A percentile compares a stretch with the other conserved stretches of the same genome.
Evolutionary conservation across 148 eudicot species (phyloP).

Genomic region (Nepenthes gracilis): DNA sequence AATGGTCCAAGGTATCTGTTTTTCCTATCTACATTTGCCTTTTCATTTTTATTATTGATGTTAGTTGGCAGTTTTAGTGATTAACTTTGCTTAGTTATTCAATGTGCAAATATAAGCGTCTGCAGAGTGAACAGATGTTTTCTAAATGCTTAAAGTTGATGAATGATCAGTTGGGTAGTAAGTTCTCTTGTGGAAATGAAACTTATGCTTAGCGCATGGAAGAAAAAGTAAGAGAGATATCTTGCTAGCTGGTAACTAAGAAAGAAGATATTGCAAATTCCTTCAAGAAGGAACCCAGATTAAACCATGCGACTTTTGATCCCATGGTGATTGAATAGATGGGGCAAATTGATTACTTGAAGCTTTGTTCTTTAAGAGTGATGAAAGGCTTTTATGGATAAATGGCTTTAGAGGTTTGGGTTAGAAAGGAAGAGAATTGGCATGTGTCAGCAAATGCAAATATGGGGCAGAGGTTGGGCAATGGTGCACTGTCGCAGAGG

Average conservation of each 20-base stretch:
- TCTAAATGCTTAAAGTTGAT: neutral
- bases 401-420: too few relatives aligned
- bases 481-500: too few relatives aligned
- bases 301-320: too few relatives aligned
- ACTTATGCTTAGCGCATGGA: neutral
- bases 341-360: neutral
- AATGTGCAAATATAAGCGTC: neutral
- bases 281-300: neutral
- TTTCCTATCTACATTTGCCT: neutral
- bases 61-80: neutral
- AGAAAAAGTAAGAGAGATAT: too few relatives aligned
- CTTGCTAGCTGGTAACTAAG: too few relatives aligned
- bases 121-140: neutral
- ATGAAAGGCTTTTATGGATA: too few relatives aligned
- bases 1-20: slow-evolving; percentile 42
- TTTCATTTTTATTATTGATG: neutral
- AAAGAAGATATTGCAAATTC: too few relatives aligned
- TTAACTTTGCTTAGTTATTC: neutral
- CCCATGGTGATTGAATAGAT: too few relatives aligned
- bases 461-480: too few relatives aligned
- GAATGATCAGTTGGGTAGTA: neutral
- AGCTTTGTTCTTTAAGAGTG: neutral
- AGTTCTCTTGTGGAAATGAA: neutral
- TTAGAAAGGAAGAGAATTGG: too few relatives aligned
- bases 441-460: too few relatives aligned